A percentile compares a stretch with the other conserved stretches of the same genome.
Conservation (phyloP, 2,329 filamentous ascomycete species). For the Hymenoscyphus albidus region DNA sequence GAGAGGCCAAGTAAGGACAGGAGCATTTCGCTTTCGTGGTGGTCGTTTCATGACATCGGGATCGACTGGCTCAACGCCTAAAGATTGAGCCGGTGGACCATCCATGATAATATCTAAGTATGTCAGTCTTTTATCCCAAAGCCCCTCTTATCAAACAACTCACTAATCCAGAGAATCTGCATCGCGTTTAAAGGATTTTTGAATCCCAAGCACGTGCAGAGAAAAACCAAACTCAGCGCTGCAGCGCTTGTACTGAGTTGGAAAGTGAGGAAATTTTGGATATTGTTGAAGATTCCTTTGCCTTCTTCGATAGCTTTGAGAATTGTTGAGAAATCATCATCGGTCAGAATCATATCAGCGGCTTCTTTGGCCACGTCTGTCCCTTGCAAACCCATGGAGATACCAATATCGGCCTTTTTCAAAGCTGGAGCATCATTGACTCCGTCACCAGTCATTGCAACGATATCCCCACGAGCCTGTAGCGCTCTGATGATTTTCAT, state of each 20-base stretch:
- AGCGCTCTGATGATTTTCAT: conserved; percentile 92
- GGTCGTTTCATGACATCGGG: conserved; percentile 90
- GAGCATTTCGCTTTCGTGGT: conserved; percentile 79
- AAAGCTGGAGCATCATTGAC: conserved; percentile 96
- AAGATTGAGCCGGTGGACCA: conserved; percentile 91
- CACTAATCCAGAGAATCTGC: conserved; percentile 99
- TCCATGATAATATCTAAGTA: conserved; percentile 95
- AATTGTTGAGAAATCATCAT: conserved; percentile 89
- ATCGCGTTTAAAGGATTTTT: conserved; percentile 96
- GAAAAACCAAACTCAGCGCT: conserved; percentile 81
- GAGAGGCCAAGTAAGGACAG: conserved; percentile 81
- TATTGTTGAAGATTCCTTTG: conserved; percentile 99
- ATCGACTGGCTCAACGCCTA: conserved; percentile 93
- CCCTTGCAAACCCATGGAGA: conserved; percentile 91
- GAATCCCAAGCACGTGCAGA: conserved; percentile 90
- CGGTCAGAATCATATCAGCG: conserved; percentile 87
- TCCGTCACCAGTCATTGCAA: conserved; percentile 98
- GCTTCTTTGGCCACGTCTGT: conserved; percentile 97
- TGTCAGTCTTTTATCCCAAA: conserved; percentile 15
- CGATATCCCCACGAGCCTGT: conserved; percentile 89
- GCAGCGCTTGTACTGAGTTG: conserved; percentile 96
- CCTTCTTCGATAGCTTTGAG: conserved; percentile 95
- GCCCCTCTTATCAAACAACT: conserved; percentile 38
- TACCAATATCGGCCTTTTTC: conserved; percentile 96
- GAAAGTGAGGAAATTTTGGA: conserved; percentile 98